Evolutionary conservation across 805 yeast species (phyloP), one percentile per base, ranked within the genome.

Genomic region (Suhomyces kilbournensis): DNA sequence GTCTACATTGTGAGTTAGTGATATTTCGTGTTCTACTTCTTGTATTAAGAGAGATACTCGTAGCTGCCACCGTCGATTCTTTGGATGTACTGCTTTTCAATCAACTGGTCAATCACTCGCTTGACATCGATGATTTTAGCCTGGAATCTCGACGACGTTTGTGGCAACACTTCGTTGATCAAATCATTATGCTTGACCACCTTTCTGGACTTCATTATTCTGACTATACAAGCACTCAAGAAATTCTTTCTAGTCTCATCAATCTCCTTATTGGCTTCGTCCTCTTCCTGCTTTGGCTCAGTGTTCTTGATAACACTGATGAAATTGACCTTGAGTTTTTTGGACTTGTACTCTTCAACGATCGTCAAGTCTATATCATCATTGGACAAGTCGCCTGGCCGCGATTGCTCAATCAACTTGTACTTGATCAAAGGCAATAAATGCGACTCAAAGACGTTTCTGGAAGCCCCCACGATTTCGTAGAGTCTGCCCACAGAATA

Each of bases 201-300:
- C 68, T 91, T 88, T 64, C 97, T 81, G 1, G 97, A 92, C 74
- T 93, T 93, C 98, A 93, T 94, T 64, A 93, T 89, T 62, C 99
- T 81, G 39, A 93, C 98, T 70, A 94, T 90, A 63, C 96, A 89
- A 2, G 98, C 97, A 64, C 90, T 89, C 61, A 94, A 76, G 71
- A 85, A 86, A 64, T 88, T 84, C 70, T 86, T 87, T 65, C 97
- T 82, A 55, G 91, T 91, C 62, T 90, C 94, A 61, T 86, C 90
- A 47, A 93, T 83, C 64, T 91, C 96, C 67, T 83, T 85, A 58
- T 82, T 86, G 2, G 91, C 80, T 53, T 86, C 90, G 34, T 84
- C 90, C 32, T 80, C 76, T 59, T 90, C 97, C 56, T 79, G 86
- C 59, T 79, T 81, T 48, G 80, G 79, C 60, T 86, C 92, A 20